These are phyloP conservation scores for Cylindricascospora bacillispora DNA, from an alignment of 1,139 yeast genomes.

Conservation along the genomic window DNA sequence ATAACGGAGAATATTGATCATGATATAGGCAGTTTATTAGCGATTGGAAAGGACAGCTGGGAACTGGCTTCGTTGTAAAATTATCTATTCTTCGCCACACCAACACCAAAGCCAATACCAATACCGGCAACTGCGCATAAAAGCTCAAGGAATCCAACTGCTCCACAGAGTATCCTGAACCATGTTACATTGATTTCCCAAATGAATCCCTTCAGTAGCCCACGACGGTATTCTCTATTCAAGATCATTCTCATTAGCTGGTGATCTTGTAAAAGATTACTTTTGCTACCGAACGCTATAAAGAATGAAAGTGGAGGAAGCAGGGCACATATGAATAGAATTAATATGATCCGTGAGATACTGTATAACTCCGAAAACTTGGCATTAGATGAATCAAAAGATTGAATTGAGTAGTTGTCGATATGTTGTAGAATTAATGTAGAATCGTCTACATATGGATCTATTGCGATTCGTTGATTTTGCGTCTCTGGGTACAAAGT, in stretches of 20 bases:
- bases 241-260: slow-evolving; percentile 14
- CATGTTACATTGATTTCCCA: slow-evolving; percentile 19
- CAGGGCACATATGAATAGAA: slow-evolving; percentile 9
- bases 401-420: slow-evolving; percentile 10
- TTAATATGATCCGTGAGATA: slow-evolving; percentile 7
- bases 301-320: slow-evolving; percentile 18
- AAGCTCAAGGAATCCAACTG: slow-evolving; percentile 12
- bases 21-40: too few relatives aligned
- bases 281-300: slow-evolving; percentile 10
- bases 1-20: too few relatives aligned
- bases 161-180: slow-evolving; percentile 12
- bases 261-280: slow-evolving; percentile 7
- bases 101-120: slow-evolving; percentile 28
- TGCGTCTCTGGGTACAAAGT: too few relatives aligned
- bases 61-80: too few relatives aligned
- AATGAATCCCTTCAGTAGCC: slow-evolving; percentile 14
- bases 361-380: slow-evolving; percentile 13
- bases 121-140: slow-evolving; percentile 19
- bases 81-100: too few relatives aligned
- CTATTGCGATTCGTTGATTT: too few relatives aligned
- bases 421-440: slow-evolving; percentile 10
- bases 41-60: too few relatives aligned
- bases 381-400: slow-evolving; percentile 10
- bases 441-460: too few relatives aligned
- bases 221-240: slow-evolving; percentile 12